These are phyloP conservation scores for Carpinus viminea DNA, from an alignment of 306 rosid species.

Conservation along the genomic window DNA sequence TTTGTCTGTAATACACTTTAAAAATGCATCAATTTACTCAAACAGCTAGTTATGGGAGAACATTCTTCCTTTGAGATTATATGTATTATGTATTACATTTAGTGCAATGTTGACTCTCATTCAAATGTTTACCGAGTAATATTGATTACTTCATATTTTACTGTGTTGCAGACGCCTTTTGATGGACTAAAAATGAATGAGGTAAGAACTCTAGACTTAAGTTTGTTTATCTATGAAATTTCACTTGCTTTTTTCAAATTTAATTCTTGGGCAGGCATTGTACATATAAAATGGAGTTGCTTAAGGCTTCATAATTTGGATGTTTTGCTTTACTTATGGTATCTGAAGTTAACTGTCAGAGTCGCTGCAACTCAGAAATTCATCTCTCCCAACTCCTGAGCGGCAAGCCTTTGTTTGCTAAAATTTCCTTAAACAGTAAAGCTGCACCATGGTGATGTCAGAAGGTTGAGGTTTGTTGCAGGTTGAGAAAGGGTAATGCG, in stretches of 20 bases:
- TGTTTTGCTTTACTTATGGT: neutral
- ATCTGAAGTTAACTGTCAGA: neutral
- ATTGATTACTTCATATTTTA: slow-evolving; percentile 14
- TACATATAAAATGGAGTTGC: neutral
- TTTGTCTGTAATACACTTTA: neutral
- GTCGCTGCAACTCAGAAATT: neutral
- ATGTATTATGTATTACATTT: neutral
- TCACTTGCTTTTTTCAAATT: neutral
- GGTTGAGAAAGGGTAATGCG: neutral
- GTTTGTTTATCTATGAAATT: neutral
- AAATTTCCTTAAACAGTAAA: neutral
- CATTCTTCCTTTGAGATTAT: neutral
- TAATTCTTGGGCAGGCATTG: neutral
- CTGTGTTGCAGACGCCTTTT: slow-evolving; percentile 63
- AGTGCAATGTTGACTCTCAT: slow-evolving; percentile 18
- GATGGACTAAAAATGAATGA: slow-evolving; percentile 68
- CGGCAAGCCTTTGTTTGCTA: neutral
- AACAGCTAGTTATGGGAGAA: neutral
- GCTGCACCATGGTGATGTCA: neutral
- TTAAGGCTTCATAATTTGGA: neutral
- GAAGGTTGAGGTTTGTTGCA: neutral
- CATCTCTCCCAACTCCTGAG: neutral
- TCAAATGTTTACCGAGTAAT: neutral
- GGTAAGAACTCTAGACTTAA: slow-evolving; percentile 47
- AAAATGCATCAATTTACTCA: slow-evolving; percentile 12